These are phyloP conservation scores for Balansia obtecta DNA, from an alignment of 2,329 filamentous ascomycete genomes.

Conservation along the genomic window DNA sequence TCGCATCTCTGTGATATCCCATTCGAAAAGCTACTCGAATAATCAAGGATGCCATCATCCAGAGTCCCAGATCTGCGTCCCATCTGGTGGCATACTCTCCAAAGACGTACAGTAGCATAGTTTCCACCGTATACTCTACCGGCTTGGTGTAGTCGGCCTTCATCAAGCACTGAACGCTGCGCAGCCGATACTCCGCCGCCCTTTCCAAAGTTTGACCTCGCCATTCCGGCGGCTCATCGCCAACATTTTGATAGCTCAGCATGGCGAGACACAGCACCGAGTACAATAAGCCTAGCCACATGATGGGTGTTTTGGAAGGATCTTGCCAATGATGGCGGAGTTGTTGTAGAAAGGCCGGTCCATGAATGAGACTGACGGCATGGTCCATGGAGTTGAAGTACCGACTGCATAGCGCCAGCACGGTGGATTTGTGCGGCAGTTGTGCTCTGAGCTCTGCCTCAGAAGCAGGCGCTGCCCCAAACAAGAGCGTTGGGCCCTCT, in stretches of 20 bases:
- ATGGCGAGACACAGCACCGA: constrained; percentile 65
- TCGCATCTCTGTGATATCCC: constrained; percentile 69
- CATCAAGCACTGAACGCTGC: constrained; percentile 67
- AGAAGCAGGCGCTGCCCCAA: constrained; percentile 59
- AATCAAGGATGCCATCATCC: constrained; percentile 42
- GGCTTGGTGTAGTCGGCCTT: constrained; percentile 68
- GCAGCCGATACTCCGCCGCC: constrained; percentile 51
- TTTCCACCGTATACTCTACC: constrained; percentile 64
- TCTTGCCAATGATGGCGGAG: constrained; percentile 55
- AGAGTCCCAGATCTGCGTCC: constrained; percentile 60
- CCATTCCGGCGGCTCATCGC: constrained; percentile 70
- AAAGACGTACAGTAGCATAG: constrained; percentile 62
- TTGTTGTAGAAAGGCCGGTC: constrained; percentile 72
- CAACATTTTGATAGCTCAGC: constrained; percentile 67
- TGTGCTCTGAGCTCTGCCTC: constrained; percentile 67
- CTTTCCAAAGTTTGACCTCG: constrained; percentile 50
- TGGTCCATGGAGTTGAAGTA: constrained; percentile 79
- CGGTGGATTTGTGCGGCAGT: constrained; percentile 67
- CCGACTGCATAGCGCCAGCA: constrained; percentile 74
- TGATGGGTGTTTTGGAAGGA: constrained; percentile 58
- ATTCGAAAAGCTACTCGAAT: constrained; percentile 51
- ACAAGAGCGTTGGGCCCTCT: constrained; percentile 65
- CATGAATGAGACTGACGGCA: constrained; percentile 64
- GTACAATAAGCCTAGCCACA: constrained; percentile 70
- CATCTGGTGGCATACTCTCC: constrained; percentile 62